Percentiles rank a stretch among this genome's conserved stretches.
phyloP scores from a whole-genome alignment of 208 protist species.

The Herpetomonas samuelpessoai region DNA sequence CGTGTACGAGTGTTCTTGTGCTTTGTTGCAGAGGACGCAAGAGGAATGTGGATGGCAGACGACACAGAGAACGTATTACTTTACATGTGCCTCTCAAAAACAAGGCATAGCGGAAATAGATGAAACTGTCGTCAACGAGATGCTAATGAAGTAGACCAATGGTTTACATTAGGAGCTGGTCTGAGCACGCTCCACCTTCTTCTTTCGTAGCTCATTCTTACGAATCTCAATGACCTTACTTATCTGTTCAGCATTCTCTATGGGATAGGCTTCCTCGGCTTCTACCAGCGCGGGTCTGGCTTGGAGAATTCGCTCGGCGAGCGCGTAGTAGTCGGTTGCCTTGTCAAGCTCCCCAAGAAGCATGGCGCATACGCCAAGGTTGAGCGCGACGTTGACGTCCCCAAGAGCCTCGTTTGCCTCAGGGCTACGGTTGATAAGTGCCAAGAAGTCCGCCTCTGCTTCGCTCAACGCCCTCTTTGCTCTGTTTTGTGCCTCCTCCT shows the following conservation, averaged over 20 bases:
- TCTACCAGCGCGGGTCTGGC: constrained; percentile 52
- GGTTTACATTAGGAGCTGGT: not conserved
- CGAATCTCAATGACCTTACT: constrained; percentile 58
- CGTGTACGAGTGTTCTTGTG: too few species aligned
- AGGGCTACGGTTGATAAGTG: constrained; percentile 14
- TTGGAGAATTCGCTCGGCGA: constrained; percentile 54
- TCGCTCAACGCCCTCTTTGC: constrained; percentile 10
- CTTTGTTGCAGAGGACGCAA: too few species aligned
- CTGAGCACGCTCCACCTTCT: constrained; percentile 16
- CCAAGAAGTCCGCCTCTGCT: constrained; percentile 33
- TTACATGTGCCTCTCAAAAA: too few species aligned
- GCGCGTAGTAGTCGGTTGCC: constrained; percentile 62
- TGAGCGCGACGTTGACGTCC: constrained; percentile 62
- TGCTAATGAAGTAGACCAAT: too few species aligned
- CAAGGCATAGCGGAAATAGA: too few species aligned
- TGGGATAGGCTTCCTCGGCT: constrained; percentile 53
- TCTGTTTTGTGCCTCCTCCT: constrained; percentile 15
- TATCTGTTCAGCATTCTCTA: constrained; percentile 54
- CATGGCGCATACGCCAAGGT: constrained; percentile 70
- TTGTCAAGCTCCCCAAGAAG: constrained; percentile 50
- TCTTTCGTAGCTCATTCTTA: constrained; percentile 35
- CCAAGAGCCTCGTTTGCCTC: constrained; percentile 16
- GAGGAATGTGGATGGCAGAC: too few species aligned
- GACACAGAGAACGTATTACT: too few species aligned
- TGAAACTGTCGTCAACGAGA: too few species aligned